Base-by-base conservation (phyloP, 2,329 filamentous ascomycete species). In the Colletotrichum kahawae region DNA sequence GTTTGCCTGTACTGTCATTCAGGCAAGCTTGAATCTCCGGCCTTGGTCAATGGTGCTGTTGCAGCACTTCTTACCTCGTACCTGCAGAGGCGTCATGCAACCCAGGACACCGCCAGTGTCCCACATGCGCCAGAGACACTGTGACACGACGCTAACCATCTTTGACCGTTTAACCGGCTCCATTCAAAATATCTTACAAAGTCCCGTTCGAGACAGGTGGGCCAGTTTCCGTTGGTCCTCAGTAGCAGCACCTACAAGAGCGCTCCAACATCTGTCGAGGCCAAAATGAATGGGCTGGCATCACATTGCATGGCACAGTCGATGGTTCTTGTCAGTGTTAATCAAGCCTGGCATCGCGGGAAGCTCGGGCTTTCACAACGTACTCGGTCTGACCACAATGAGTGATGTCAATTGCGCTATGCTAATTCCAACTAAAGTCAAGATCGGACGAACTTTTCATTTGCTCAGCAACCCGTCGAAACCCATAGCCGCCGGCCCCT, bases 1-100 rank as follows among this genome's bases (percentile, higher is more conserved):
- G 10, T 27, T 27, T 33, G 54, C 48, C 31, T 27, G 48, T 31
- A 29, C 59, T 33, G 34, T 13, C 57, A 10, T 54, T 27, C 43
- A 18, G 29, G 67, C 34, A 70, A 36, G 38, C 27, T 16, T 73
- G 7, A 29, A 33, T 43, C 24, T 75, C 43, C 24, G 67, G n/a
- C 71, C 62, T 63, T 62, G 57, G 14, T 65, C 51, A 31, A 48
- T 33, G 7, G 48, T 31, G 38, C 36, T 18, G 48, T 33, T 54
- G 21, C 54, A 70, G 59, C 59, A 54, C 72, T n/a, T 73, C 34
- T 76, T 78, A 64, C 76, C 73, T 76, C 75, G 75, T 77, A 78
- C 78, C 78, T 80, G 79, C 79, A 79, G 78, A 79, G 77, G 76
- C 77, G 77, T 66, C 69, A 71, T 78, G 77, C 70, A 75, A 66